Conservation (phyloP, 352 stramenopile species). For the Globisporangium camurandrum region DNA sequence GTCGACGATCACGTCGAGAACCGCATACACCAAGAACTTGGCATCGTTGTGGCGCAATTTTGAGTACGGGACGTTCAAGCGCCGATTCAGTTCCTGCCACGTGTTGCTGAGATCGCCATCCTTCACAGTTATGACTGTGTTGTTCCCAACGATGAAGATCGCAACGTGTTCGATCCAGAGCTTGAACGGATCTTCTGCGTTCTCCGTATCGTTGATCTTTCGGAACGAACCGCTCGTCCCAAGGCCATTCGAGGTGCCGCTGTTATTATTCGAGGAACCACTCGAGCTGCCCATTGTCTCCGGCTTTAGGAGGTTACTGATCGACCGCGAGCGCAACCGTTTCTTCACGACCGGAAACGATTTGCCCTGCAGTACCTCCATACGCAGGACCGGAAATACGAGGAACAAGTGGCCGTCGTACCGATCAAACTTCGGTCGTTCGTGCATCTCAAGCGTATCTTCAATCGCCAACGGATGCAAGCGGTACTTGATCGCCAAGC, state of each 20-base stretch:
- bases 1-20: conserved; percentile 86
- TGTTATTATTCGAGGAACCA: too few species aligned
- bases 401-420: conserved; percentile 82
- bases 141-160: conserved; percentile 75
- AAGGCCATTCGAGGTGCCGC: neutral
- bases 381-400: conserved; percentile 73
- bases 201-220: conserved; percentile 15
- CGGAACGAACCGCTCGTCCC: neutral
- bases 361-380: conserved; percentile 46
- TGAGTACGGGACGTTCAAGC: conserved; percentile 79
- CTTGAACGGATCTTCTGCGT: conserved; percentile 54
- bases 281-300: too few species aligned
- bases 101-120: conserved; percentile 58
- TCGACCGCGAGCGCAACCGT: conserved; percentile 24
- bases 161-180: conserved; percentile 78
- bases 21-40: conserved; percentile 82
- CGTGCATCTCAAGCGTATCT: conserved; percentile 82
- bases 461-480: conserved; percentile 81
- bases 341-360: conserved; percentile 24
- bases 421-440: conserved; percentile 80
- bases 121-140: conserved; percentile 85
- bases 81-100: conserved; percentile 62
- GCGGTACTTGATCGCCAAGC: conserved; percentile 83
- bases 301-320: conserved; percentile 38
- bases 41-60: conserved; percentile 85